phyloP scores from a whole-genome alignment of 768 basidiomycete species.

The Pisolithus marmoratus region DNA sequence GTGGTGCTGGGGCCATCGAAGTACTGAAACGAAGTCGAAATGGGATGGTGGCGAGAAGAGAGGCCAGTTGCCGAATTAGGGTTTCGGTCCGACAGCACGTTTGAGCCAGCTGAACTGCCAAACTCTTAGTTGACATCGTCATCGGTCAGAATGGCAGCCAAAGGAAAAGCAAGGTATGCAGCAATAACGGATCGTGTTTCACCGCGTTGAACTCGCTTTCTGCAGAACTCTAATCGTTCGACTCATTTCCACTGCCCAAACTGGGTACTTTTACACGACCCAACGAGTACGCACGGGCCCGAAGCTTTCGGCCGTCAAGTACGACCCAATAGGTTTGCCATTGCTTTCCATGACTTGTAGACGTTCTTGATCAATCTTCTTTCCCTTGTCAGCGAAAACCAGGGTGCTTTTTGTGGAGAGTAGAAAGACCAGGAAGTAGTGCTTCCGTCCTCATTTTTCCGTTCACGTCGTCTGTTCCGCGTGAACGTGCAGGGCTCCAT shows the following conservation, averaged over 20 bases:
- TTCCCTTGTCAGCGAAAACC: conserved; percentile 45
- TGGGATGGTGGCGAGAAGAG: too few species aligned
- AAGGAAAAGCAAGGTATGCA: conserved; percentile 53
- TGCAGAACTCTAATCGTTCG: conserved; percentile 73
- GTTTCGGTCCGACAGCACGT: too few species aligned
- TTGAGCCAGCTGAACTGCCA: too few species aligned
- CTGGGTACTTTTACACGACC: conserved; percentile 88
- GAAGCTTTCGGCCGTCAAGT: conserved; percentile 87
- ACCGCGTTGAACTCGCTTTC: not conserved
- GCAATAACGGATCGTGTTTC: not conserved
- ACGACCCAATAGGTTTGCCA: conserved; percentile 74
- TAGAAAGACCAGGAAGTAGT: conserved; percentile 63
- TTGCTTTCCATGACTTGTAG: not conserved
- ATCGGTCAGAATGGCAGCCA: conserved; percentile 44
- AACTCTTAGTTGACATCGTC: too few species aligned
- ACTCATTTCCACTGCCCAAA: conserved; percentile 86
- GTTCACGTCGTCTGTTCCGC: too few species aligned
- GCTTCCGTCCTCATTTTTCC: not conserved
- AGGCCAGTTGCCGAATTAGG: conserved; percentile 6
- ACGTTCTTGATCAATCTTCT: not conserved
- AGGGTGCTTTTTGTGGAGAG: conserved; percentile 77
- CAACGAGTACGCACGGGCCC: conserved; percentile 67
- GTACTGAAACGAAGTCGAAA: not conserved
- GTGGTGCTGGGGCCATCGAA: conserved; percentile 19
- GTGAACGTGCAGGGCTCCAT: too few species aligned